These are phyloP conservation scores for Euptelea pleiosperma DNA, from an alignment of 164 flowering plant genomes.

Conservation along the genomic window DNA sequence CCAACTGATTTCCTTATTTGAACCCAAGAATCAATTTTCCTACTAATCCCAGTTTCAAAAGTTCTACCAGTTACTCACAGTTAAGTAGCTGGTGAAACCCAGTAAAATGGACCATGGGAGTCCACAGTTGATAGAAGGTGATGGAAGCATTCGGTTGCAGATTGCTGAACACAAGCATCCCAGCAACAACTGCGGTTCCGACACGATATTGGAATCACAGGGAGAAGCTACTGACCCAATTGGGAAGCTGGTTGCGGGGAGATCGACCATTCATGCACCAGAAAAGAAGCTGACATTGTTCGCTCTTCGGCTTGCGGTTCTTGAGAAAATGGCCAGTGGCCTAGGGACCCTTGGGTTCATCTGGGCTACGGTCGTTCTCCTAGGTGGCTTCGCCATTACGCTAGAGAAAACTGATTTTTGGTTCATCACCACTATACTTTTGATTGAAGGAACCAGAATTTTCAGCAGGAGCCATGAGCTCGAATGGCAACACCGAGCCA, in stretches of 20 bases:
- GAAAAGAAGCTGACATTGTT: slow-evolving; percentile 88
- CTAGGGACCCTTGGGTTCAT: slow-evolving; percentile 87
- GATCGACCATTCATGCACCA: slow-evolving; percentile 48
- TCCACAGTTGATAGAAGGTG: slow-evolving; percentile 15
- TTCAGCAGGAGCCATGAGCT: slow-evolving; percentile 95
- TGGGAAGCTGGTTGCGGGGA: slow-evolving; percentile 23
- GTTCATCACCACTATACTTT: slow-evolving; percentile 66
- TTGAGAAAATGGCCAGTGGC: slow-evolving; percentile 85
- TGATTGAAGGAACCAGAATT: slow-evolving; percentile 81
- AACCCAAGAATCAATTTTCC: slow-evolving; percentile 1
- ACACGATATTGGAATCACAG: slow-evolving; percentile 41
- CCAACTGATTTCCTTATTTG: no score
- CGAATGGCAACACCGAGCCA: slow-evolving; percentile 94
- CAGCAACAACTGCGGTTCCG: slow-evolving; percentile 19
- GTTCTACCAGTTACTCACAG: neutral
- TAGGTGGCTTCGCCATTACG: slow-evolving; percentile 88
- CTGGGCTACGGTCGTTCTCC: slow-evolving; percentile 98
- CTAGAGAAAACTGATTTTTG: slow-evolving; percentile 78
- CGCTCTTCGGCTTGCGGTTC: slow-evolving; percentile 76
- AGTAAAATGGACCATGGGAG: slow-evolving; percentile 14
- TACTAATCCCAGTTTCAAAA: neutral
- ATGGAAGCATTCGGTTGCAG: slow-evolving; percentile 31
- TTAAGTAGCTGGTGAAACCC: neutral
- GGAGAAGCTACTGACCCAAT: slow-evolving; percentile 16
- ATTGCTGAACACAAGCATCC: slow-evolving; percentile 28